Base-by-base conservation (phyloP, 2,329 filamentous ascomycete genomes). In the Neoscytalidium dimidiatum region DNA sequence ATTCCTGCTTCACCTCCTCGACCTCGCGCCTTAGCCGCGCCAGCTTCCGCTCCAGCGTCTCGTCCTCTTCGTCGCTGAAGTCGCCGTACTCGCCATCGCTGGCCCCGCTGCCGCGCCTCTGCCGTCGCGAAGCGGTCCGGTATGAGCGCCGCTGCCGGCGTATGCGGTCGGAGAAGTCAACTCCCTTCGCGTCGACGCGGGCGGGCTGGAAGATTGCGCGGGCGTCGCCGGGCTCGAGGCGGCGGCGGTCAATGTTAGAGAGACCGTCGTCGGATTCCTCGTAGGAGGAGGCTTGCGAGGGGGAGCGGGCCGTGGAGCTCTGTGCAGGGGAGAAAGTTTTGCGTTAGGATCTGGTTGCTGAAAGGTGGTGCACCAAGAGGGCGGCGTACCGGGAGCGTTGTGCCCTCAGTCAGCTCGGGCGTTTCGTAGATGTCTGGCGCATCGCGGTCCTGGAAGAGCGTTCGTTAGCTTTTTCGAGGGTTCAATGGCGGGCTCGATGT, bases 371-470 rank as follows among this genome's bases (percentile, higher is more conserved):
- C 21, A 17, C 29, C 1, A 31, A 17, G 49, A 28, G 53, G 11
- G 11, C n/a, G 8, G 77, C 86, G 78, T 81, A 94, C 92, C 64
- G 89, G 91, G 65, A 93, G 82, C 53, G 93, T 97, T 23, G 93
- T 91, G 78, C 96, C 94, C 74, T 97, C 92, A 64, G 91, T 94
- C 69, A 97, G 83, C 64, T 96, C 94, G 69, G 94, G 94, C 17
- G 95, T 98, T 80, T 98, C 94, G 83, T 97, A 98, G 72, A 97
- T 92, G 74, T 98, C 95, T 69, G 94, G 94, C 29, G 94, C 93
- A 63, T 60, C 56, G 56, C 56, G 56, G 28, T 60, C 56, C 56
- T 60, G 53, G 53, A 31, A 31, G 17, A 21, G 97, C 94, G 28
- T 29, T 43, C n/a, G 19, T 46, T 21, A 38, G 43, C 29, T 53